These are phyloP conservation scores for Elongisporangium undulatum DNA, from an alignment of 352 stramenopile species.

Conservation along the genomic window DNA sequence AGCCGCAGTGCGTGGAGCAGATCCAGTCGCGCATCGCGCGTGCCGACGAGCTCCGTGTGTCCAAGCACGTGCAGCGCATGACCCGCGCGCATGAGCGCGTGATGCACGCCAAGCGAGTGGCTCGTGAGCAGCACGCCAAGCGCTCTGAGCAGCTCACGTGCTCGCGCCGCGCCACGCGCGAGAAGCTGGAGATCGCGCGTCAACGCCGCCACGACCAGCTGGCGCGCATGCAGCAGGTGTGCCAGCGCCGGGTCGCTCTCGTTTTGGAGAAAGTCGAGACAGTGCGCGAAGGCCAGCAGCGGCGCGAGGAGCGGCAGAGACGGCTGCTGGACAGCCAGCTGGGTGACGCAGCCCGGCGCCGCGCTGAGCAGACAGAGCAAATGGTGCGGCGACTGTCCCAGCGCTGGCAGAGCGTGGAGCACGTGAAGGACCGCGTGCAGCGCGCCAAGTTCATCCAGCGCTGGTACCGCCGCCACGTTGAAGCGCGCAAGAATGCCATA, in stretches of 20 bases:
- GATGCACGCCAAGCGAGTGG: constrained; percentile 52
- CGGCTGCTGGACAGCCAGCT: constrained; percentile 42
- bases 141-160: constrained; percentile 33
- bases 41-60: constrained; percentile 40
- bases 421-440: constrained; percentile 54
- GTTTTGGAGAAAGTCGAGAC: constrained; percentile 53
- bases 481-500: constrained; percentile 29
- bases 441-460: constrained; percentile 71
- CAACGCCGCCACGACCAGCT: constrained; percentile 40
- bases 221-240: constrained; percentile 35
- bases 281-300: constrained; percentile 38
- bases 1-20: constrained; percentile 17
- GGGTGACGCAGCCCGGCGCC: constrained; percentile 36
- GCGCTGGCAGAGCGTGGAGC: constrained; percentile 70
- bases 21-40: constrained; percentile 44
- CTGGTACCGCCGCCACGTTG: constrained; percentile 56
- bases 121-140: constrained; percentile 41
- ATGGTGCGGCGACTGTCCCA: constrained; percentile 41
- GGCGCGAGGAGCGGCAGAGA: constrained; percentile 27
- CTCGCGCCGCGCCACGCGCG: constrained; percentile 24
- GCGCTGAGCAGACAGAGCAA: constrained; percentile 44
- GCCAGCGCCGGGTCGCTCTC: constrained; percentile 32
- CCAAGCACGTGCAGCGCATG: constrained; percentile 32
- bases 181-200: constrained; percentile 43
- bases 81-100: constrained; percentile 40